Conservation (phyloP, 495 filamentous ascomycete genomes). For the Penicillium riverlandense region DNA sequence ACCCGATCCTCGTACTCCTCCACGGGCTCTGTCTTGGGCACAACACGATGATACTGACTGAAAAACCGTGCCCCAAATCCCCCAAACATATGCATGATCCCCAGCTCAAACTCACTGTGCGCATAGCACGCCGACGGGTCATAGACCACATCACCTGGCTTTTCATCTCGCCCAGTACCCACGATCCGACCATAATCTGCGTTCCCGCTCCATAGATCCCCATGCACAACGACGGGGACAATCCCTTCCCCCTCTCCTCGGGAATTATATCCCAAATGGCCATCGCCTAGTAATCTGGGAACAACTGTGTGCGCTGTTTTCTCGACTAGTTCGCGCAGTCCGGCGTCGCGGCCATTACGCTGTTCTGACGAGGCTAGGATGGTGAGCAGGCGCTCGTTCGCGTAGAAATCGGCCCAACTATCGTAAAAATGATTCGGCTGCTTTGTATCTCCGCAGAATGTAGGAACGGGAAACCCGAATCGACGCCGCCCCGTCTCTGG, state of each 20-base stretch:
- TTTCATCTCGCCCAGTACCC: constrained; percentile 31
- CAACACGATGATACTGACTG: constrained; percentile 65
- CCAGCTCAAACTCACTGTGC: constrained; percentile 84
- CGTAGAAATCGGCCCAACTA: constrained; percentile 81
- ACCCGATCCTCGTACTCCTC: constrained; percentile 81
- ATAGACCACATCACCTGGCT: constrained; percentile 71
- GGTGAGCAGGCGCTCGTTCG: constrained; percentile 59
- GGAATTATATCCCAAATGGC: constrained; percentile 50
- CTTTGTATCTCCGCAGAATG: constrained; percentile 76
- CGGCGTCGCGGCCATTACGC: constrained; percentile 56
- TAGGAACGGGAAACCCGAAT: constrained; percentile 79
- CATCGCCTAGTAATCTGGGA: constrained; percentile 62
- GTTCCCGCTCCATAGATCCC: constrained; percentile 90
- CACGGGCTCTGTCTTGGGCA: constrained; percentile 72
- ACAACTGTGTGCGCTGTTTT: constrained; percentile 55
- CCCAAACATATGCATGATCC: constrained; percentile 95
- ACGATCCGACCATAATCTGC: constrained; percentile 58
- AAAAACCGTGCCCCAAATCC: constrained; percentile 71
- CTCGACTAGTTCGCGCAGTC: constrained; percentile 56
- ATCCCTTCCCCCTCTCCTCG: constrained; percentile 40
- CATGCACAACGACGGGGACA: constrained; percentile 74
- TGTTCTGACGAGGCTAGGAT: constrained; percentile 51
- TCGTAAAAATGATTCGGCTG: constrained; percentile 65
- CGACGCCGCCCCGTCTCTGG: constrained; percentile 43
- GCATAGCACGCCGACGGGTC: constrained; percentile 75